Base-by-base conservation (phyloP, 2,329 filamentous ascomycete species). In the Arthrobotrys pseudoclavata region DNA sequence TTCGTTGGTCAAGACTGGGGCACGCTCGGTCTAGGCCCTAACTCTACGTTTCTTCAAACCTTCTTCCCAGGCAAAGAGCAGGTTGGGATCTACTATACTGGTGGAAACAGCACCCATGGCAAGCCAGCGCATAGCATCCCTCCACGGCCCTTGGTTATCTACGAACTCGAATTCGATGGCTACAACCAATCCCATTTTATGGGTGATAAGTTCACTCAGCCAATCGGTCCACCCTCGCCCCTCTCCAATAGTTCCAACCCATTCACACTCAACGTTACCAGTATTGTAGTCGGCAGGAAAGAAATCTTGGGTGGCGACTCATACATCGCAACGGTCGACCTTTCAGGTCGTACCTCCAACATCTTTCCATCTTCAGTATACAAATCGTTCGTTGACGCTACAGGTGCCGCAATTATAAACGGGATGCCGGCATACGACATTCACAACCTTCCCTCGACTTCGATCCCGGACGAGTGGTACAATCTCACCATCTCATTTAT, bases 51-150 rank as follows among this genome's bases (percentile, higher is more conserved):
- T 20, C 18, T 72, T 15, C 15, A 66, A 4, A 72, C 69, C 50
- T 64, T 72, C 60, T 72, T 72, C 37, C 69, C 69, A 15, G 48
- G 50, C 5, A 64, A 72, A 5, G 34, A 55, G 15, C 57, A 72
- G 26, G 45, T 72, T 24, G 69, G 69, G 20, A 40, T 64, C 22
- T 72, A 64, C 18, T 48, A 24, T 26, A 53, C 48, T 5, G 67
- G 67, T 24, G 60, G 69, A n/a, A 72, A 66, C 26, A 57, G 47
- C 37, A 72, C 57, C 4, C 20, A 22, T 22, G 57, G 57, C 34
- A 63, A 70, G 15, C 60, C 48, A 6, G 47, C 47, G 7, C 22
- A 10, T 20, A 64, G 20, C 37, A 24, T 2, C 18, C 69, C 69
- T 12, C 47, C 37, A 7, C 20, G 57, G 12, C 57, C 68, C 4